Evolutionary conservation across 129 eudicot species (phyloP).

Genomic region (Glebionis coronaria): DNA sequence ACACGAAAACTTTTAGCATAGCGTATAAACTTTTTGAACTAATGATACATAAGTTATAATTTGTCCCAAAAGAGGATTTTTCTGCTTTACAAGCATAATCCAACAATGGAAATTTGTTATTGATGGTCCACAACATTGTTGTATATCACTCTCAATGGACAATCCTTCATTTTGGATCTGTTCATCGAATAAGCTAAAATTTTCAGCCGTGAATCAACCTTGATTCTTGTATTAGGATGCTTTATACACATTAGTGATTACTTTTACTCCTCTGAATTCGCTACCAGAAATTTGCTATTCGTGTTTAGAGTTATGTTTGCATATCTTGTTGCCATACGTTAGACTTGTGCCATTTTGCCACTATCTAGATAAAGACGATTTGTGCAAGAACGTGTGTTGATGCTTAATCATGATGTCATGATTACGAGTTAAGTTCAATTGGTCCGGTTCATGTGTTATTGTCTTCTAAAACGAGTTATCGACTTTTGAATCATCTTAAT

Average conservation of each 20-base stretch:
- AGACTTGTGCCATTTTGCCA: not conserved
- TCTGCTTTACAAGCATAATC: slow-evolving; percentile 20
- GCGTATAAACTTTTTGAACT: not conserved
- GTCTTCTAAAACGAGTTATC: too few relatives aligned
- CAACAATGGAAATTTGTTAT: slow-evolving; percentile 10
- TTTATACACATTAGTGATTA: not conserved
- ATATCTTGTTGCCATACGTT: not conserved
- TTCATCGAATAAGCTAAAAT: too few relatives aligned
- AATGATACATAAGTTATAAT: not conserved
- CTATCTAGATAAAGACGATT: too few relatives aligned
- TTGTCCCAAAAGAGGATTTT: slow-evolving; percentile 14
- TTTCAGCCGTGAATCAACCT: slow-evolving; percentile 6
- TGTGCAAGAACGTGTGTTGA: too few relatives aligned
- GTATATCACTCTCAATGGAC: not conserved
- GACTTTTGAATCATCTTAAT: too few relatives aligned
- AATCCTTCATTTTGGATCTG: not conserved
- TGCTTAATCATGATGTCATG: too few relatives aligned
- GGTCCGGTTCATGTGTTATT: too few relatives aligned
- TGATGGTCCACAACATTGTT: slow-evolving; percentile 7
- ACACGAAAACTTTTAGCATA: slow-evolving; percentile 15
- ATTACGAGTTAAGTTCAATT: too few relatives aligned
- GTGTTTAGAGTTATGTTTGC: not conserved
- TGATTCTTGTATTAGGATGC: not conserved
- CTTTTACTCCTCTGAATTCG: not conserved
- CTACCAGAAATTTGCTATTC: slow-evolving; percentile 3